Conservation (phyloP, 306 rosid species). For the Corylus americana region DNA sequence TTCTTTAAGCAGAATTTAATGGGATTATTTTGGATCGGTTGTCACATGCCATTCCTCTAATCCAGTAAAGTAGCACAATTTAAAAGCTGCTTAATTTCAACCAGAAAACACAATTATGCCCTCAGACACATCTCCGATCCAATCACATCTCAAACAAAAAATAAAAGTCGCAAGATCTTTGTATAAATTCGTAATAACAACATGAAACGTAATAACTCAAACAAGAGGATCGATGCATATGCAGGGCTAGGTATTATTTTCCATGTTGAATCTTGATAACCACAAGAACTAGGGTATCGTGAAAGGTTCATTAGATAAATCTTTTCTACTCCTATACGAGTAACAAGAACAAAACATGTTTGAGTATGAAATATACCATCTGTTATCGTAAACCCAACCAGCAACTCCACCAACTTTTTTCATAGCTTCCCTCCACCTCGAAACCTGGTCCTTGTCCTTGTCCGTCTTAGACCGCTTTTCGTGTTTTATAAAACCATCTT, state of each 20-base stretch:
- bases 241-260: no score
- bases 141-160: no score
- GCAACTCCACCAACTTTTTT: slow-evolving; percentile 48
- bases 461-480: slow-evolving; percentile 13
- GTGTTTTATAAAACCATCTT: slow-evolving; percentile 3
- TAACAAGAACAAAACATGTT: no score
- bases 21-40: neutral
- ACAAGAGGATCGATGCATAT: no score
- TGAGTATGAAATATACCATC: neutral
- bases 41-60: neutral
- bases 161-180: no score
- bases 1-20: neutral
- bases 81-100: neutral
- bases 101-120: neutral
- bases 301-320: neutral
- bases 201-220: no score
- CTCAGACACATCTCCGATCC: no score
- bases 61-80: neutral
- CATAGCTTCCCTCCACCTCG: slow-evolving; percentile 53
- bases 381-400: slow-evolving; percentile 35
- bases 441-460: neutral
- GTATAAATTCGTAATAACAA: no score
- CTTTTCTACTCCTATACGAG: neutral
- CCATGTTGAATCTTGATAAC: neutral
- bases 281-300: no score